Percentiles rank a stretch among this genome's conserved stretches.
Conservation (phyloP, 345 rosid genomes). For the Excoecaria cochinchinensis region DNA sequence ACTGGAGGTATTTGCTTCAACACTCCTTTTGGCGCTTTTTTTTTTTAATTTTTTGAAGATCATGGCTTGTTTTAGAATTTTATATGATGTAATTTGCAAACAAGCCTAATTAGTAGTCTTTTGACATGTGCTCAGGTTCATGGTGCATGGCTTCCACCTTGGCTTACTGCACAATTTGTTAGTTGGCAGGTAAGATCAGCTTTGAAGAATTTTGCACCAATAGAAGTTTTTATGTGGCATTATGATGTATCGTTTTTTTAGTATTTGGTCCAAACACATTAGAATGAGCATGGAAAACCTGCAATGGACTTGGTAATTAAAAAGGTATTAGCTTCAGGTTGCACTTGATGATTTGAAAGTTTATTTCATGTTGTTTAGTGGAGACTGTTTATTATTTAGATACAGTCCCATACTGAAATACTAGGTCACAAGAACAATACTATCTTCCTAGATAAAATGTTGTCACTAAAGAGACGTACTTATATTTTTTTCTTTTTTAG, state of each 20-base stretch:
- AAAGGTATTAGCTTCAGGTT: constrained; percentile 51
- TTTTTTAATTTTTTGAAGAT: too few relatives aligned
- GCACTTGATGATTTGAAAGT: neutral
- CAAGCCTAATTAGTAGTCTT: constrained; percentile 16
- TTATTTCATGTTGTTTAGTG: constrained; percentile 1
- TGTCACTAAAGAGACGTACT: constrained; percentile 14
- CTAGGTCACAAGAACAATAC: neutral
- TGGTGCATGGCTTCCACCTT: constrained; percentile 96
- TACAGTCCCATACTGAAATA: neutral
- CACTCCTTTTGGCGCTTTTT: neutral
- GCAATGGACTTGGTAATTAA: constrained; percentile 50
- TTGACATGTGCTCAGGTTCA: constrained; percentile 58
- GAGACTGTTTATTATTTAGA: constrained; percentile 3
- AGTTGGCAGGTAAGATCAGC: constrained; percentile 53
- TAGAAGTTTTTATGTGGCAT: neutral
- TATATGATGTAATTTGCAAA: constrained; percentile 2
- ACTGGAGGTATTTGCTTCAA: neutral
- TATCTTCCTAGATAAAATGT: neutral
- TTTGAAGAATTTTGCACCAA: neutral
- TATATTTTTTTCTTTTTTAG: constrained; percentile 36
- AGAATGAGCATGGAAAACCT: constrained; percentile 85
- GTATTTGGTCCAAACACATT: constrained; percentile 48
- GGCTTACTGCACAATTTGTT: constrained; percentile 62
- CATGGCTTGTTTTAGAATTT: neutral
- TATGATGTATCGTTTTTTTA: constrained; percentile 23